phyloP scores from a whole-genome alignment of 768 basidiomycete genomes.

The Kwoniella newhampshirensis region DNA sequence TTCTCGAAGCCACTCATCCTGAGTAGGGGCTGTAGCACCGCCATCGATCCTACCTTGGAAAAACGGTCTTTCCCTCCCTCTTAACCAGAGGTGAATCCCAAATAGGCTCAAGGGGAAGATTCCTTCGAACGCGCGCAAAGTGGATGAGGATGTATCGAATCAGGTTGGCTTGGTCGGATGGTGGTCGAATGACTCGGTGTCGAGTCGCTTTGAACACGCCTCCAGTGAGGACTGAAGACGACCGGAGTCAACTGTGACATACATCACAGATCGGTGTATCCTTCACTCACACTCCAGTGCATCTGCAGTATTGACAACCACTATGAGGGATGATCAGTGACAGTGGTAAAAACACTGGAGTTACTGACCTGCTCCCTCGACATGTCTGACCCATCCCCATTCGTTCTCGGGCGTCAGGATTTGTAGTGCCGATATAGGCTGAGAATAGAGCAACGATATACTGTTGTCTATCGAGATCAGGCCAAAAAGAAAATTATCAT shows the following conservation, averaged over 20 bases:
- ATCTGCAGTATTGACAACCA: slow-evolving; percentile 38
- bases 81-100: slow-evolving; percentile 36
- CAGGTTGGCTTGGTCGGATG: slow-evolving; percentile 33
- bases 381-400: slow-evolving; percentile 39
- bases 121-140: slow-evolving; percentile 37
- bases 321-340: background rate
- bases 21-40: slow-evolving; percentile 32
- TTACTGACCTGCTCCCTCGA: slow-evolving; percentile 21
- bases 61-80: slow-evolving; percentile 20
- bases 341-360: background rate
- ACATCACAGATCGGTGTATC: background rate
- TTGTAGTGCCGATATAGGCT: slow-evolving; percentile 41
- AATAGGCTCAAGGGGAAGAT: slow-evolving; percentile 27
- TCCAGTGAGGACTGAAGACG: slow-evolving; percentile 26
- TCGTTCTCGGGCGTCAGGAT: slow-evolving; percentile 31
- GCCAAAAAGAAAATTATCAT: no score
- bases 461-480: slow-evolving; percentile 16
- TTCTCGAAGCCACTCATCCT: slow-evolving; percentile 36
- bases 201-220: slow-evolving; percentile 34
- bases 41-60: slow-evolving; percentile 32
- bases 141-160: slow-evolving; percentile 38
- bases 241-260: background rate
- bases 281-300: slow-evolving; percentile 26
- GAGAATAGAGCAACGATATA: slow-evolving; percentile 32
- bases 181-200: slow-evolving; percentile 39